Percentiles rank a stretch among this genome's conserved stretches.
Conservation (phyloP, 805 yeast species). For the Hanseniaspora valbyensis region DNA sequence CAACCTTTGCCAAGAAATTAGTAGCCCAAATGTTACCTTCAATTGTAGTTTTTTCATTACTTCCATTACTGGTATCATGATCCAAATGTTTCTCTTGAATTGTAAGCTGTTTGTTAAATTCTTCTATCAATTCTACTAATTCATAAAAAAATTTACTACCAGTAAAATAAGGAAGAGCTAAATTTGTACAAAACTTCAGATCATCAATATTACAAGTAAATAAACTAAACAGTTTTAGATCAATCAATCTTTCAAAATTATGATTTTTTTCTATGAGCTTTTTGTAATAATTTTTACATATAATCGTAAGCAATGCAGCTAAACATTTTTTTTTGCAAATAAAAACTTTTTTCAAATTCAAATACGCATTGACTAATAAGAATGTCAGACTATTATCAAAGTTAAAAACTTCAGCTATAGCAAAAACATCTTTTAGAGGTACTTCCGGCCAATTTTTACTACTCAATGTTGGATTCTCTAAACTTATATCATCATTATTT, state of each 20-base stretch:
- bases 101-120: background rate
- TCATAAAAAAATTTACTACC: background rate
- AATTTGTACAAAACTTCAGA: background rate
- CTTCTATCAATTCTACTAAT: background rate
- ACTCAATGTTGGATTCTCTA: background rate
- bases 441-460: background rate
- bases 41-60: background rate
- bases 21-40: background rate
- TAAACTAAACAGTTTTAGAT: background rate
- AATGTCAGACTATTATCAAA: constrained; percentile 13
- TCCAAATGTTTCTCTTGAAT: background rate
- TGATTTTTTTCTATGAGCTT: constrained; percentile 1
- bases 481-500: background rate
- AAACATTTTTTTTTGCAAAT: constrained; percentile 10
- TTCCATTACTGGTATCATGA: too few relatives aligned
- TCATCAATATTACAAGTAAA: constrained; percentile 3
- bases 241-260: constrained; percentile 1
- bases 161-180: background rate
- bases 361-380: background rate
- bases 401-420: constrained; percentile 2
- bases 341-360: constrained; percentile 1
- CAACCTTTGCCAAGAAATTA: background rate
- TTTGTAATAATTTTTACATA: background rate
- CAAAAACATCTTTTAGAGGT: constrained; percentile 9
- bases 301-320: constrained; percentile 1